phyloP scores from a whole-genome alignment of 1,139 yeast genomes.

The Arxiozyma heterogenica region DNA sequence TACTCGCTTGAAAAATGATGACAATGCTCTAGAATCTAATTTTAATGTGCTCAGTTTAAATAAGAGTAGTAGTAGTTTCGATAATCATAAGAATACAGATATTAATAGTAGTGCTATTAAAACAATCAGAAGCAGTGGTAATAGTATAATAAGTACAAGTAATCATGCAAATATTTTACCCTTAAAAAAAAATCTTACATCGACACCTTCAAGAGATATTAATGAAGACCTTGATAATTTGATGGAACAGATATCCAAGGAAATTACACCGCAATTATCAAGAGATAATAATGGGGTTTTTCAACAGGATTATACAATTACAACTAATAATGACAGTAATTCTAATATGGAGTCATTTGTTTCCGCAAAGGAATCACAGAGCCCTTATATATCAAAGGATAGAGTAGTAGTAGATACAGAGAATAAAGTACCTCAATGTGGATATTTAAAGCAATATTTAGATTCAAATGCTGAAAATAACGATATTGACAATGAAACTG shows the following conservation, averaged over 20 bases:
- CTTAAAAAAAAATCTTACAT: constrained; percentile 1
- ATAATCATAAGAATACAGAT: neutral
- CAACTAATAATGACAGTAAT: neutral
- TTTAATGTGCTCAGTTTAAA: neutral
- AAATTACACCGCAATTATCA: constrained; percentile 22
- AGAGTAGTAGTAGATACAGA: neutral
- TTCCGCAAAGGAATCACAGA: constrained; percentile 4
- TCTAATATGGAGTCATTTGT: neutral
- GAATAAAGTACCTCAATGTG: constrained; percentile 13
- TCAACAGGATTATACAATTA: neutral
- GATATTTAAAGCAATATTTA: constrained; percentile 16
- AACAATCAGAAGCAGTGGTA: neutral
- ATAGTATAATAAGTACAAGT: neutral
- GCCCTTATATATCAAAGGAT: neutral
- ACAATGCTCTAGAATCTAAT: neutral
- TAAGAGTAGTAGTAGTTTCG: neutral
- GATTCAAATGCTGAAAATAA: constrained; percentile 7
- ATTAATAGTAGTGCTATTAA: no score
- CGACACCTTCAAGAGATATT: constrained; percentile 12
- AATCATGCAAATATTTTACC: neutral
- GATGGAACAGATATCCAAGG: constrained; percentile 28
- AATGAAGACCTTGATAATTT: constrained; percentile 26
- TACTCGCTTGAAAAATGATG: neutral
- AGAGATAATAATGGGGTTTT: neutral
- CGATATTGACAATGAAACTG: constrained; percentile 3